Evolutionary conservation across 768 basidiomycete genomes (phyloP).

Genomic region (Rhodotorula babjevae): DNA sequence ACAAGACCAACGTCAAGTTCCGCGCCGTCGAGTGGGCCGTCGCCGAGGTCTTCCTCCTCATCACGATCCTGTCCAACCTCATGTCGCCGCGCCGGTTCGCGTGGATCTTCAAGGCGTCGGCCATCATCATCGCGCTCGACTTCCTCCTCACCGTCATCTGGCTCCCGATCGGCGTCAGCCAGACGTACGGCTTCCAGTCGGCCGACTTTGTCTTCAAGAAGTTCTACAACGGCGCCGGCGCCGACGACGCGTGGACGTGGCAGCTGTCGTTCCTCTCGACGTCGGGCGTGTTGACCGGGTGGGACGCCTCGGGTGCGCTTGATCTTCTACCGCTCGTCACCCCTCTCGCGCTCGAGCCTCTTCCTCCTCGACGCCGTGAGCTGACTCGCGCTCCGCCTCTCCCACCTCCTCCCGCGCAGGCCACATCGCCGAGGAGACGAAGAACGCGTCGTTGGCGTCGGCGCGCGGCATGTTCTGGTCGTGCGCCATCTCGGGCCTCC

Average conservation of each 20-base stretch:
- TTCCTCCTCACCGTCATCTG: slow-evolving; percentile 83
- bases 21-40: slow-evolving; percentile 77
- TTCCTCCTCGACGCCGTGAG: neutral
- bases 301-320: slow-evolving; percentile 57
- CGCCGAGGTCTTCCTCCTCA: slow-evolving; percentile 65
- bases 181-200: slow-evolving; percentile 80
- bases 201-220: slow-evolving; percentile 77
- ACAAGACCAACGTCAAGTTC: slow-evolving; percentile 71
- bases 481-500: slow-evolving; percentile 67
- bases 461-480: slow-evolving; percentile 76
- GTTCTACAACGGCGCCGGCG: slow-evolving; percentile 83
- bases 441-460: slow-evolving; percentile 73
- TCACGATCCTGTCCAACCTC: slow-evolving; percentile 77
- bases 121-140: slow-evolving; percentile 73
- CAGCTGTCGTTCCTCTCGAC: slow-evolving; percentile 81
- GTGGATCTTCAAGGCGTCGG: slow-evolving; percentile 67
- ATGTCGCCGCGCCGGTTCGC: slow-evolving; percentile 67
- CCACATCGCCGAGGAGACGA: slow-evolving; percentile 83
- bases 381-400: no score
- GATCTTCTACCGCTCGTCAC: no score
- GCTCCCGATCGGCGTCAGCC: slow-evolving; percentile 85
- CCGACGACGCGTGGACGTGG: slow-evolving; percentile 86
- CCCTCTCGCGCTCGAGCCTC: no score
- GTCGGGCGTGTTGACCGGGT: slow-evolving; percentile 80
- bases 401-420: slow-evolving; percentile 51